Evolutionary conservation across 1,284 basidiomycete genomes (phyloP).

Genomic region (Papiliotrema terrestris): DNA sequence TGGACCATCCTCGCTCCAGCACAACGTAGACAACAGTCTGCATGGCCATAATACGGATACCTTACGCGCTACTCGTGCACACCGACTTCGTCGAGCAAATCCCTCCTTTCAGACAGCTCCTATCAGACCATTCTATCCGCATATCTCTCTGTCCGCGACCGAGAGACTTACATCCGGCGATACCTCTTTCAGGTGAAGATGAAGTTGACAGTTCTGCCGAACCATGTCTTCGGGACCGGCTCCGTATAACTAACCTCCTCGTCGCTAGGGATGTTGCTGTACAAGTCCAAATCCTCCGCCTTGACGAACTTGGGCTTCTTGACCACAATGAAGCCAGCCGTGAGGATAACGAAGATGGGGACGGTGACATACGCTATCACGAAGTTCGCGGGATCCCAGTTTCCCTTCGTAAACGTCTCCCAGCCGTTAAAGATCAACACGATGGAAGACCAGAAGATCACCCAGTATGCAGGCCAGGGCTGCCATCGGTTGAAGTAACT

Average conservation of each 20-base stretch:
- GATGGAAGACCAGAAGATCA: slow-evolving; percentile 14
- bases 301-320: slow-evolving; percentile 9
- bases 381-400: slow-evolving; percentile 14
- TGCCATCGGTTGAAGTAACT: slow-evolving; percentile 22
- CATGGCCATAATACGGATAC: too few relatives aligned
- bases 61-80: too few relatives aligned
- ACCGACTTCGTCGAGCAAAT: too few relatives aligned
- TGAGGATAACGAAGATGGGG: slow-evolving; percentile 13
- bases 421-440: slow-evolving; percentile 28
- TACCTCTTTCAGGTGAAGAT: slow-evolving; percentile 31
- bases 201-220: slow-evolving; percentile 52
- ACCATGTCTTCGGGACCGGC: slow-evolving; percentile 62
- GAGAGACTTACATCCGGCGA: too few relatives aligned
- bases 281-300: slow-evolving; percentile 69
- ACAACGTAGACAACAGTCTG: too few relatives aligned
- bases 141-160: too few relatives aligned
- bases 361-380: slow-evolving; percentile 27
- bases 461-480: slow-evolving; percentile 29
- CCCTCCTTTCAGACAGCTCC: too few relatives aligned
- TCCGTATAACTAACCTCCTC: slow-evolving; percentile 62
- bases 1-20: too few relatives aligned
- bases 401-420: slow-evolving; percentile 17
- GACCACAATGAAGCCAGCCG: slow-evolving; percentile 11
- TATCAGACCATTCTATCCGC: too few relatives aligned
- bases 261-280: slow-evolving; percentile 69